Base-by-base conservation (phyloP, 2,329 filamentous ascomycete species). In the Orbilia javanica region DNA sequence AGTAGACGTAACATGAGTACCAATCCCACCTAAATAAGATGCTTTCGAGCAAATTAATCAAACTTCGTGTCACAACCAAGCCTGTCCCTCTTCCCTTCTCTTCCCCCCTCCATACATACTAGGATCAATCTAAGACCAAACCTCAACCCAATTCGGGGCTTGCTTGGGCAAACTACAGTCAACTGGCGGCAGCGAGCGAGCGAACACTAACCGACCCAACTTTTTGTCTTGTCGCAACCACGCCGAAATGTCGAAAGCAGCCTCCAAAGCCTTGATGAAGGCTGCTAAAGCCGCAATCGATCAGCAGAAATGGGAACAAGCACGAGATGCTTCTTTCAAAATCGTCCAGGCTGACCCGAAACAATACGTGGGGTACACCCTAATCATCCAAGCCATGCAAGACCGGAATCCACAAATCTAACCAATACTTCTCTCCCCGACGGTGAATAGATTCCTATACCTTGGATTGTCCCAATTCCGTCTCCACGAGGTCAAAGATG, bases 381-480 rank as follows among this genome's bases (percentile, higher is more conserved):
- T 36, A 39, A 29, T 31, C 52, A 36, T 27, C 55, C 34, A 39
- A 13, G 34, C 20, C 63, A 39, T 60, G 20, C 31, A 5, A 36
- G 20, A 57, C 34, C 55, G 27, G 11, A 27, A 60, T 34, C 34
- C 48, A 44, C 52, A 57, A 20, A 36, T 48, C 25, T 53, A 36
- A 62, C n/a, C 20, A 31, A 29, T 70, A 3, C 31, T 34, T 44
- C n/a, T 44, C 80, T 39, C 80, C 57, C 74, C 60, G 60, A 39
- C 10, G 20, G 34, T 42, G 42, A 31, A 18, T 76, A 93, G 91
- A 27, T 89, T 93, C 80, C 88, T 98, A n/a, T 96, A 97, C 83
- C 86, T 97, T 18, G 96, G 93, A 1, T 93, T 96, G 83, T 92
- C 93, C 1, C 86, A 91, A 53, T 93, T 97, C 84, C 96, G 94